Evolutionary conservation across 176 grass and related monocot species (phyloP), one percentile per base, ranked within the genome.

Genomic region (Aegilops sharonensis): DNA sequence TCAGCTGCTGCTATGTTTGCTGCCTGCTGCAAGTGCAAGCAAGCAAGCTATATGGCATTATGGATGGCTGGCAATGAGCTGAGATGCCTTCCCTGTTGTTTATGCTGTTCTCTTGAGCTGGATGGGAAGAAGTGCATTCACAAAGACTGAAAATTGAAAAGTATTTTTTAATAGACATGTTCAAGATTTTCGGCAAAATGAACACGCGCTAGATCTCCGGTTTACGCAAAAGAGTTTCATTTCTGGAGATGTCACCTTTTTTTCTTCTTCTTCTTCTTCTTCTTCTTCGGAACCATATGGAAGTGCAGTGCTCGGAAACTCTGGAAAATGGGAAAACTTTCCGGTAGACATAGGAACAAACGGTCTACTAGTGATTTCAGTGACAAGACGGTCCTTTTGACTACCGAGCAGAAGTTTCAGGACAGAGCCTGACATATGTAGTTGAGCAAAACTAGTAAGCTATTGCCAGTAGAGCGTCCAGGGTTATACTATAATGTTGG

Each of bases 341-440:
- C 20, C 8, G 14, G 10, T 25, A 61, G 23, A 77, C 24, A 54
- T 54, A 32, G 27, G 29, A 81, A 81, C 29, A 81, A 68, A 81
- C 40, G 5, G 63, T 81, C 56, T n/a, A 42, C 20, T 45, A 67
- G 67, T 30, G 80, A 84, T 84, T 84, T 23, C 29, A 60, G 21
- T 47, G 85, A 79, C 61, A 39, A 8, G 81, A 31, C 35, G 72
- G 29, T 30, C 24, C 43, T 79, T 78, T 90, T 83, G 84, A 83
- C 85, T 54, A 47, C 34, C 42, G 15, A 67, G 73, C 34, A 43
- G 79, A 87, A 78, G 42, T 17, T 90, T 79, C 74, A 48, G 9
- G 89, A 87, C 42, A 23, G 67, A 75, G 68, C 60, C n/a, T 60
- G 29, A 21, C 36, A 29, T 56, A 34, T 15, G 72, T 17, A 63